Conservation (phyloP, 495 filamentous ascomycete species). For the Podospora didyma region DNA sequence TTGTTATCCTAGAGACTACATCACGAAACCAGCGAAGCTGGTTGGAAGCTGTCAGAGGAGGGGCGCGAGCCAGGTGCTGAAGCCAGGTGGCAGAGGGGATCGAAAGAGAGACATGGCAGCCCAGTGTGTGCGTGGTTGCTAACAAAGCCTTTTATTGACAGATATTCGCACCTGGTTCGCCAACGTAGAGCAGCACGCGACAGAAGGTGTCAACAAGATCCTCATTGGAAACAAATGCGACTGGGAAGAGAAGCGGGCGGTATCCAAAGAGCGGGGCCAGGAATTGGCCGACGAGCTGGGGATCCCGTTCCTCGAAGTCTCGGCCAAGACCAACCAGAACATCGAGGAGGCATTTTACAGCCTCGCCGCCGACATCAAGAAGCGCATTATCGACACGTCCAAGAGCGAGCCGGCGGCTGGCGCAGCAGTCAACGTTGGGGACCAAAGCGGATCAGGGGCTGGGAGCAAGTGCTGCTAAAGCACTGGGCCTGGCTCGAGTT, state of each 20-base stretch:
- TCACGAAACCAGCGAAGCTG: too few species aligned
- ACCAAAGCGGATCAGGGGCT: constrained; percentile 51
- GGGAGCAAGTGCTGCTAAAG: constrained; percentile 82
- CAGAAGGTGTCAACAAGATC: constrained; percentile 99
- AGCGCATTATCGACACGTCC: constrained; percentile 80
- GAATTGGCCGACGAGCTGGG: constrained; percentile 91
- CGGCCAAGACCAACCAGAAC: constrained; percentile 98
- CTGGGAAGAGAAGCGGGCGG: constrained; percentile 97
- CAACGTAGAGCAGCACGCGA: constrained; percentile 98
- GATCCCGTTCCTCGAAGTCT: constrained; percentile 98
- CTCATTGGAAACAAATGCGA: constrained; percentile 99
- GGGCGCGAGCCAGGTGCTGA: not conserved
- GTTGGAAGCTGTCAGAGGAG: not conserved
- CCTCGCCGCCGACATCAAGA: constrained; percentile 96
- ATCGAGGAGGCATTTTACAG: constrained; percentile 98
- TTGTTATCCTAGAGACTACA: not conserved
- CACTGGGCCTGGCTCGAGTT: not conserved
- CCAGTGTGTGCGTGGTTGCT: not conserved
- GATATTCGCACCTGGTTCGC: constrained; percentile 99
- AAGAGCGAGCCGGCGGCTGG: constrained; percentile 64
- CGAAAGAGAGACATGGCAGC: not conserved
- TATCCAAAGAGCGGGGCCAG: constrained; percentile 90
- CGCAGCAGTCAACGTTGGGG: constrained; percentile 68
- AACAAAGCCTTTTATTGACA: constrained; percentile 29
- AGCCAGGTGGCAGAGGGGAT: not conserved